phyloP scores from a whole-genome alignment of 176 grass and related monocot species.

The Zea luxurians region DNA sequence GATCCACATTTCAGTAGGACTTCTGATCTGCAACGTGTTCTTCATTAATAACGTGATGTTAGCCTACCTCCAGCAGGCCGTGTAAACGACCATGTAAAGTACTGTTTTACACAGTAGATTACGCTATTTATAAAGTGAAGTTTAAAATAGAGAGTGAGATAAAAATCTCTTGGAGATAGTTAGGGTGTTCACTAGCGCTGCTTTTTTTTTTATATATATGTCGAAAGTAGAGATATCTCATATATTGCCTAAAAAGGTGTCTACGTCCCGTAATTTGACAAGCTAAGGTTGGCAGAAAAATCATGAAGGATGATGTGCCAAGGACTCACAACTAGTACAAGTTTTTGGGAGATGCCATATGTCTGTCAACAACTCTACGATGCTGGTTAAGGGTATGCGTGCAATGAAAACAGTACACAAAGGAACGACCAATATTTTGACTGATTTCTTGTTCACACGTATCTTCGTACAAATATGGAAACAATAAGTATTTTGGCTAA shows the following conservation, averaged over 20 bases:
- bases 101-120: too few species aligned
- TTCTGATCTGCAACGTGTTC: neutral
- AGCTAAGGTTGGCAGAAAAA: neutral
- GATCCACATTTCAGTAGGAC: constrained; percentile 2
- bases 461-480: neutral
- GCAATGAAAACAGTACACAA: neutral
- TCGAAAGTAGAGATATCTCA: neutral
- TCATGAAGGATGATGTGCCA: neutral
- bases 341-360: neutral
- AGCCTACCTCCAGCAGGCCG: too few species aligned
- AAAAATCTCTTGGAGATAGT: neutral
- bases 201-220: neutral
- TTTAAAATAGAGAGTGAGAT: too few species aligned
- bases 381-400: neutral
- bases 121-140: too few species aligned
- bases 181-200: neutral
- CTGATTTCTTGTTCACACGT: neutral
- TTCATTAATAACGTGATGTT: neutral
- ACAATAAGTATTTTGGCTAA: neutral
- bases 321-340: neutral
- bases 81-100: too few species aligned
- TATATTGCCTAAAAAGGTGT: neutral
- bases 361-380: neutral
- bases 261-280: neutral
- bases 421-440: neutral